phyloP scores from a whole-genome alignment of 2,329 filamentous ascomycete species.

The Colletotrichum plurivorum region DNA sequence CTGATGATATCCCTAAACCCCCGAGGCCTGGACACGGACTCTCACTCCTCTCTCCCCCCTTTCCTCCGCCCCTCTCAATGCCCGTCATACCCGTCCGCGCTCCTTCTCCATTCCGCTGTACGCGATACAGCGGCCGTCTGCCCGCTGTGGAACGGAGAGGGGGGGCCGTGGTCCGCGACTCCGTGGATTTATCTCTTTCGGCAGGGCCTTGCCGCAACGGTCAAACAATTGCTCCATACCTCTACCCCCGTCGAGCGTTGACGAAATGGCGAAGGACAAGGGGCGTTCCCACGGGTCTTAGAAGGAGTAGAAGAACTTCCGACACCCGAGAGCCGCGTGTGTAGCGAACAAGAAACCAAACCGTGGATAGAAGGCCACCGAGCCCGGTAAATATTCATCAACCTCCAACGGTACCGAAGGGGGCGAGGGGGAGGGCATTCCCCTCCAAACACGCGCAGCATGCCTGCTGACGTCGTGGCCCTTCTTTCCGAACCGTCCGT shows the following conservation, averaged over 20 bases:
- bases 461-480: slow-evolving; percentile 10
- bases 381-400: slow-evolving; percentile 11
- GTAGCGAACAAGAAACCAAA: too few relatives aligned
- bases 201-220: slow-evolving; percentile 15
- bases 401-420: slow-evolving; percentile 28
- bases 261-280: slow-evolving; percentile 3
- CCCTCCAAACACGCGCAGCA: slow-evolving; percentile 4
- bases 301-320: too few relatives aligned
- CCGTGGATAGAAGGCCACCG: background rate
- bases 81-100: slow-evolving; percentile 26
- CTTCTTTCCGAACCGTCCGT: slow-evolving; percentile 10
- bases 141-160: slow-evolving; percentile 32
- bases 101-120: slow-evolving; percentile 35
- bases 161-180: background rate
- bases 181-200: background rate
- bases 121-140: slow-evolving; percentile 31
- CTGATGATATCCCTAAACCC: background rate
- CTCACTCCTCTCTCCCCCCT: background rate
- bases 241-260: background rate
- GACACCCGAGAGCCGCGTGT: too few relatives aligned
- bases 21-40: background rate
- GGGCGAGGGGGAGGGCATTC: background rate
- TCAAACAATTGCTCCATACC: slow-evolving; percentile 10
- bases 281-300: background rate
- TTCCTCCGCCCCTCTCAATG: slow-evolving; percentile 3